Evolutionary conservation across 345 rosid genomes (phyloP).

Genomic region (Mangifera indica): DNA sequence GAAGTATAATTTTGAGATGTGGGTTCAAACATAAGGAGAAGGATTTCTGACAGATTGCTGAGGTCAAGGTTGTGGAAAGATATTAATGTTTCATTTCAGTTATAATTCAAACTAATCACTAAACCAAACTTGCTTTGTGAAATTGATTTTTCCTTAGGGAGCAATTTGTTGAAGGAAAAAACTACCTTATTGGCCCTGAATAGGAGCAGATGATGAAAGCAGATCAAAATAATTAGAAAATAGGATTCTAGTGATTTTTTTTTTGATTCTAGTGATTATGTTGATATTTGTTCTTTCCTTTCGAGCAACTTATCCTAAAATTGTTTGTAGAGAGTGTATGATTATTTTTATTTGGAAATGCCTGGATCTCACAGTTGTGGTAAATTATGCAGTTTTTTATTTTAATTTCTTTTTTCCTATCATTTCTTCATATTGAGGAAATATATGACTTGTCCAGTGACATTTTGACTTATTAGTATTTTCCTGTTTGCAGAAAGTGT

Average conservation of each 20-base stretch:
- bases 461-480: conserved; percentile 21
- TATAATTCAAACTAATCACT: neutral
- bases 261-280: neutral
- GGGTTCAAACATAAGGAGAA: neutral
- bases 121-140: neutral
- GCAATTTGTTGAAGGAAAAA: neutral
- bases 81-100: neutral
- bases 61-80: neutral
- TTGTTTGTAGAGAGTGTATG: neutral
- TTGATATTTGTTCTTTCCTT: too few species aligned
- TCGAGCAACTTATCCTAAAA: neutral
- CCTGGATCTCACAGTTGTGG: neutral
- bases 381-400: neutral
- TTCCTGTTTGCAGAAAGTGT: conserved; percentile 68
- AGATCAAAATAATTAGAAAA: neutral
- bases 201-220: neutral
- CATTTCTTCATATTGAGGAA: neutral
- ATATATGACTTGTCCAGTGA: conserved; percentile 1
- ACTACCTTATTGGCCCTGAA: neutral
- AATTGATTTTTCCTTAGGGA: neutral
- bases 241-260: neutral
- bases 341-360: neutral
- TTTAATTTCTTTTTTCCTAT: neutral
- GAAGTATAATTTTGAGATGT: neutral
- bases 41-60: neutral